Base-by-base conservation (phyloP, 192 early-diverging fungal species). In the Pilaira anomala region DNA sequence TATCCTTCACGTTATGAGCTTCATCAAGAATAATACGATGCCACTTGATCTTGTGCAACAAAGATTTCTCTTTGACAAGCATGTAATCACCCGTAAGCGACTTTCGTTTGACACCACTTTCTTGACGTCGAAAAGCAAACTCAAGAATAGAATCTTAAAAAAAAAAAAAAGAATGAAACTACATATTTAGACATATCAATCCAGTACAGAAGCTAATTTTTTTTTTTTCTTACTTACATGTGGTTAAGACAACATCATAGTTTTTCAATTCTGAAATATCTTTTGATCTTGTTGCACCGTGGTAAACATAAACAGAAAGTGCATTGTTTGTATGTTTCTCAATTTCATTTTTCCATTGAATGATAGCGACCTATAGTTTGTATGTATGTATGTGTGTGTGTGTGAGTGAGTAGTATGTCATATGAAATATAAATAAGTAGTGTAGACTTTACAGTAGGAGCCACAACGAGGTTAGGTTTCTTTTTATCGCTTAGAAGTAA, bases 1-100 rank as follows among this genome's bases (percentile, higher is more conserved):
- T 79, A 72, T 97, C 93, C 67, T 95, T 95, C 70, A 97, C 93
- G 63, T 90, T 83, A 76, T 97, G 95, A 1, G 93, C 88, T 54
- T 69, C 68, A 58, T 97, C 94, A 7, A 97, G 76, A 1, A 97
- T 78, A 16, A 97, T 77, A 7, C 95, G 86, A 67, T 85, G 85
- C 93, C 93, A 97, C 0, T 81, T 29, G 30, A 95, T 81, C 0
- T 68, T 63, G 67, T 95, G 93, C 39, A 97, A 68, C 40, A 87
- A 40, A 1, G 87, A 89, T 7, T 67, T 58, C 40, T 88, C 86
- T 53, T 85, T 86, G 53, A 84, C 73, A 24, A 89, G 69, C 2
- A 36, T 1, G 33, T 36, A 36, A 5, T 36, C 33, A 51, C 65
- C 33, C 62, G 16, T 81, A 87, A n/a, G n/a, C n/a, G n/a, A n/a